A percentile compares a stretch with the other conserved stretches of the same genome.
Evolutionary conservation across 1,284 basidiomycete species (phyloP).

Genomic region (Pascua sp.): DNA sequence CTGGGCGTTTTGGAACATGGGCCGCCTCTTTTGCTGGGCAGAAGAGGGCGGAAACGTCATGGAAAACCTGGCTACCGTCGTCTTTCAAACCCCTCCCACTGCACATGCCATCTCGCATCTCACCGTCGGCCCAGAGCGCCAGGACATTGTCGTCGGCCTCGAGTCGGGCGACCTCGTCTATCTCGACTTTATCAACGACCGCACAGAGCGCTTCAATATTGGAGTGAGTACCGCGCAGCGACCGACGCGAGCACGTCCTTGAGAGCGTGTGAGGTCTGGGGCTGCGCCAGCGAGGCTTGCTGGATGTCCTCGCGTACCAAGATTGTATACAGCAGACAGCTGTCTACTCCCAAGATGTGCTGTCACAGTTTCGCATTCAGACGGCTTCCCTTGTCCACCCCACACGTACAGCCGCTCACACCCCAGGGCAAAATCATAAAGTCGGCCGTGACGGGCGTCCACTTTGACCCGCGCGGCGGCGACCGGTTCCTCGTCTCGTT

Average conservation of each 20-base stretch:
- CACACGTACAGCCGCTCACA: background rate
- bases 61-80: constrained; percentile 81
- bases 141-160: constrained; percentile 92
- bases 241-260: no score
- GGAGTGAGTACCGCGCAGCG: constrained; percentile 55
- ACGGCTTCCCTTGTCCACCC: background rate
- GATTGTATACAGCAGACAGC: background rate
- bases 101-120: constrained; percentile 80
- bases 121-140: constrained; percentile 60
- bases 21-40: constrained; percentile 75
- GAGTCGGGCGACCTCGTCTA: constrained; percentile 87
- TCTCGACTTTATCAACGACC: constrained; percentile 66
- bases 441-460: constrained; percentile 74
- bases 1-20: constrained; percentile 77
- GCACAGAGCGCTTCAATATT: constrained; percentile 89
- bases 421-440: constrained; percentile 69
- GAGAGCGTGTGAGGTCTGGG: no score
- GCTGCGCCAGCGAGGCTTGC: no score
- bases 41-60: constrained; percentile 61
- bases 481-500: constrained; percentile 88
- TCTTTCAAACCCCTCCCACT: constrained; percentile 80
- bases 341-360: no score
- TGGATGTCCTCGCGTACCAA: background rate
- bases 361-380: no score
- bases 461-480: constrained; percentile 81